These are phyloP conservation scores for Truncatella angustata DNA, from an alignment of 2,329 filamentous ascomycete species.

Conservation along the genomic window DNA sequence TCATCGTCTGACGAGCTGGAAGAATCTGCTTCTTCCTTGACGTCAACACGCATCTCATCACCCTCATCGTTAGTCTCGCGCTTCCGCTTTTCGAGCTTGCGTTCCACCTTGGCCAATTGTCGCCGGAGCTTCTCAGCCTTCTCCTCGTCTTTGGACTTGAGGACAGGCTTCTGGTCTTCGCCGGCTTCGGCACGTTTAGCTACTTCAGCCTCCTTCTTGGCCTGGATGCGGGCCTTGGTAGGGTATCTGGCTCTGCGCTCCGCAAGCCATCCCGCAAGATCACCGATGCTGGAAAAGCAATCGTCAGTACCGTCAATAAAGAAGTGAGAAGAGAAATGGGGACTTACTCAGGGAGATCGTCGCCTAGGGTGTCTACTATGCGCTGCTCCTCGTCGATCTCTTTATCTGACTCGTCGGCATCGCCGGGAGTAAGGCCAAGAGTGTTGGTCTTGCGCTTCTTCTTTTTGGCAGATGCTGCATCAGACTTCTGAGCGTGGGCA, in stretches of 20 bases:
- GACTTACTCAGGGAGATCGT: constrained; percentile 55
- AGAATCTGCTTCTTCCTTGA: constrained; percentile 36
- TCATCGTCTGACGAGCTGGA: constrained; percentile 55
- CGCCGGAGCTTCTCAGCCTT: constrained; percentile 61
- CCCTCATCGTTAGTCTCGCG: constrained; percentile 66
- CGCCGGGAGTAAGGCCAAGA: constrained; percentile 67
- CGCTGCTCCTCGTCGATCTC: constrained; percentile 69
- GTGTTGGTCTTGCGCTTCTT: constrained; percentile 73
- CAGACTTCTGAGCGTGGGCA: constrained; percentile 53
- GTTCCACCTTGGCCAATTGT: constrained; percentile 69
- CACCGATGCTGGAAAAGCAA: constrained; percentile 48
- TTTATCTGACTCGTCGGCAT: constrained; percentile 63
- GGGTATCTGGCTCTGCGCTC: constrained; percentile 80
- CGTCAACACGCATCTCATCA: constrained; percentile 61
- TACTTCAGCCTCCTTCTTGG: constrained; percentile 54
- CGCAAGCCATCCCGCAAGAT: constrained; percentile 76
- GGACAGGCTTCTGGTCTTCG: constrained; percentile 48
- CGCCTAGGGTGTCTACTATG: constrained; percentile 52
- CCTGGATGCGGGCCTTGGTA: constrained; percentile 67
- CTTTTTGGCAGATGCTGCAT: constrained; percentile 54
- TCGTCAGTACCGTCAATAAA: constrained; percentile 9
- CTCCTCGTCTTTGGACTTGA: constrained; percentile 51
- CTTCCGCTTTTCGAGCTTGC: constrained; percentile 63
- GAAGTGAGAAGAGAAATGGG: not conserved
- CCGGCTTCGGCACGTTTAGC: constrained; percentile 62